Conservation (phyloP, 2,329 filamentous ascomycete genomes). For the Waltergamsia citrina region DNA sequence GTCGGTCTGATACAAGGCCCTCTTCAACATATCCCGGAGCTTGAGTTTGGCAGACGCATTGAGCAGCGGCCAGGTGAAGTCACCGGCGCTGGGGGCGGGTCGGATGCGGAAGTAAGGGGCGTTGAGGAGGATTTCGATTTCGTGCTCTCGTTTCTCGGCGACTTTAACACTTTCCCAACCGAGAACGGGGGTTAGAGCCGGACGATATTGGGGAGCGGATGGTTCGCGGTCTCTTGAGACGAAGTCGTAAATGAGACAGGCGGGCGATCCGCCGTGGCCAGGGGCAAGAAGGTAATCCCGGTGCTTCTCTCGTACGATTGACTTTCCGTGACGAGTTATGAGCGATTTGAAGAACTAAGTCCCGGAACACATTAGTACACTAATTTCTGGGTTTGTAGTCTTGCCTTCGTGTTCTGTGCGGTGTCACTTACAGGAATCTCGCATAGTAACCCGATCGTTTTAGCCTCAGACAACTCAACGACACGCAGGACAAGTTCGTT, state of each 20-base stretch:
- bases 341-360: background rate
- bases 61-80: background rate
- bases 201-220: background rate
- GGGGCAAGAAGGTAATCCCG: background rate
- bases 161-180: background rate
- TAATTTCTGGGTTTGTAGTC: background rate
- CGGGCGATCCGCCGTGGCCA: background rate
- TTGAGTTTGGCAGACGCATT: background rate
- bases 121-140: background rate
- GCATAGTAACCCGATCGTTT: background rate
- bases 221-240: background rate
- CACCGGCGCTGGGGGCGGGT: background rate
- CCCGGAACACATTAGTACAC: background rate
- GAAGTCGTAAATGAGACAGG: background rate
- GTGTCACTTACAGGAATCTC: background rate
- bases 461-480: background rate
- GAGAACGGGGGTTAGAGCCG: background rate
- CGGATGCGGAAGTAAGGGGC: background rate
- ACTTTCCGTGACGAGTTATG: background rate
- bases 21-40: conserved; percentile 1
- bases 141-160: background rate
- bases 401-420: no score
- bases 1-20: background rate
- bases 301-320: background rate
- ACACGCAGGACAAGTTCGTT: background rate